phyloP scores from a whole-genome alignment of 306 rosid genomes.

The Psophocarpus tetragonolobus region DNA sequence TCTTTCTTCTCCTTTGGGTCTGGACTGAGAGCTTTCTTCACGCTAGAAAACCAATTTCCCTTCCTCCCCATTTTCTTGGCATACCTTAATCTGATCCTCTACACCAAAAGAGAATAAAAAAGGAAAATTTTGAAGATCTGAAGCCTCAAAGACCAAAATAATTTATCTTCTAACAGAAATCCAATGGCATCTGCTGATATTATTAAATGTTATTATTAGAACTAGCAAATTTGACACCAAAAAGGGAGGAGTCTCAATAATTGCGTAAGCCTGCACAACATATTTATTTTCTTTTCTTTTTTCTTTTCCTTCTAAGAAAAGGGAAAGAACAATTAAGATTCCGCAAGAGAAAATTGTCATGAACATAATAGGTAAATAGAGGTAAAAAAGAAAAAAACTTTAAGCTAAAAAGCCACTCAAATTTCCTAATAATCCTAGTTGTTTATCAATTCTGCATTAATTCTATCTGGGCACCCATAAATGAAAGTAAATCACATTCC shows the following conservation, averaged over 20 bases:
- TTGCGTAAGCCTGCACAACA: neutral
- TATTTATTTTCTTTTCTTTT: neutral
- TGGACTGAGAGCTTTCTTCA: constrained; percentile 97
- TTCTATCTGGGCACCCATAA: constrained; percentile 16
- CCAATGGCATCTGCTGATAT: constrained; percentile 8
- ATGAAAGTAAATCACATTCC: constrained; percentile 13
- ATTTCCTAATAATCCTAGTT: constrained; percentile 25
- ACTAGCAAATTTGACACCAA: constrained; percentile 19
- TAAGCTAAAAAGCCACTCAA: neutral
- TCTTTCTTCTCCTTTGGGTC: constrained; percentile 72
- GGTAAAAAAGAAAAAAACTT: neutral
- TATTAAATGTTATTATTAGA: constrained; percentile 19
- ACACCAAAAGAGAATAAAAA: neutral
- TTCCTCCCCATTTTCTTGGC: constrained; percentile 90
- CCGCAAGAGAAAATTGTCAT: constrained; percentile 1
- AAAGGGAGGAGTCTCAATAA: constrained; percentile 1
- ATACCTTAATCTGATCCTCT: constrained; percentile 63
- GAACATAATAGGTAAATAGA: neutral
- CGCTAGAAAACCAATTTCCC: constrained; percentile 91
- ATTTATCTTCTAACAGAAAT: constrained; percentile 12
- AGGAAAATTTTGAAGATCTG: constrained; percentile 29
- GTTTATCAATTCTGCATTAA: neutral
- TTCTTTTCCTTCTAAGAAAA: neutral
- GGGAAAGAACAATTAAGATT: constrained; percentile 26
- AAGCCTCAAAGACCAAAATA: constrained; percentile 28